Percentiles rank a stretch among this genome's conserved stretches.
Evolutionary conservation across 352 stramenopile genomes (phyloP).

Genomic region (Phytopythium vexans): DNA sequence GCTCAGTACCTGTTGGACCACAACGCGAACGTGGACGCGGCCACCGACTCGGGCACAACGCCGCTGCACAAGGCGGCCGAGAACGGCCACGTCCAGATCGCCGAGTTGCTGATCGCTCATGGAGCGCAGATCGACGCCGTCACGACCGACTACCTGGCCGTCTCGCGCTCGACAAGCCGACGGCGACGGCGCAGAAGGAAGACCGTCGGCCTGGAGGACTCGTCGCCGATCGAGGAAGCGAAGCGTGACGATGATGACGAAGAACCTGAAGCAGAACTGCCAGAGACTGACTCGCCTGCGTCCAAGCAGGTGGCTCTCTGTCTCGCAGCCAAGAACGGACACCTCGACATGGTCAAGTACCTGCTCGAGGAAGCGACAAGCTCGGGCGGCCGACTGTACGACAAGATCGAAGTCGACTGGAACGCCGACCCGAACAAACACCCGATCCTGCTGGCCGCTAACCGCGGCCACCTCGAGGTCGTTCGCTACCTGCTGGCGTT

Average conservation of each 20-base stretch:
- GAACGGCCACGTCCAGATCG: conserved; percentile 46
- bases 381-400: neutral
- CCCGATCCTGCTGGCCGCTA: conserved; percentile 40
- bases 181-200: neutral
- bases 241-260: conserved; percentile 17
- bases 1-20: conserved; percentile 33
- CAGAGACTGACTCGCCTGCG: conserved; percentile 8
- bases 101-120: conserved; percentile 40
- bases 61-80: conserved; percentile 51
- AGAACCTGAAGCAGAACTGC: conserved; percentile 16
- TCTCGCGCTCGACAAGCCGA: conserved; percentile 7
- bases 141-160: conserved; percentile 44
- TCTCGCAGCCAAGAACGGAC: conserved; percentile 46
- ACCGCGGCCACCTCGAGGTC: conserved; percentile 41
- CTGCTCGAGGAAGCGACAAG: conserved; percentile 14
- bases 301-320: conserved; percentile 31
- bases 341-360: conserved; percentile 52
- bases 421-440: conserved; percentile 23
- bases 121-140: conserved; percentile 60
- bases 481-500: conserved; percentile 38
- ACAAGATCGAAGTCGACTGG: conserved; percentile 7
- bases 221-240: conserved; percentile 15
- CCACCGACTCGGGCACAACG: conserved; percentile 43
- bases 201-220: conserved; percentile 3
- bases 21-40: conserved; percentile 43